Conservation (phyloP, 345 rosid species). For the Raphanus raphanistrum region DNA sequence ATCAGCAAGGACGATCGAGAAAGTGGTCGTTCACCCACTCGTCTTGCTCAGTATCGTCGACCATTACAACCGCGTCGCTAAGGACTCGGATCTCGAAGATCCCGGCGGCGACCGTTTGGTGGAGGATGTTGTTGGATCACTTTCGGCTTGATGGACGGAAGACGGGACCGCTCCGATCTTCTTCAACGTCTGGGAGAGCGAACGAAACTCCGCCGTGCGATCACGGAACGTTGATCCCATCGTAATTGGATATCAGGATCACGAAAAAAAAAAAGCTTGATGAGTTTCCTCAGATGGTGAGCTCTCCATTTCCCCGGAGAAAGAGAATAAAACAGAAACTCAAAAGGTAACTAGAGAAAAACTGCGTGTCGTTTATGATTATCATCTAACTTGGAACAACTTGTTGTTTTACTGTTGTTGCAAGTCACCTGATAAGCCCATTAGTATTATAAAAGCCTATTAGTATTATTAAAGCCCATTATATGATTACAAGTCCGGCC, state of each 20-base stretch:
- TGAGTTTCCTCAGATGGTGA: not conserved
- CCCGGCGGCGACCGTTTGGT: conserved; percentile 41
- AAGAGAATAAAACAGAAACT: not conserved
- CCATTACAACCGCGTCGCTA: not conserved
- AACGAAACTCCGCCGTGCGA: conserved; percentile 82
- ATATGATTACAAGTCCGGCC: not conserved
- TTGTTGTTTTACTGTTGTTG: not conserved
- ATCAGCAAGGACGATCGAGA: not conserved
- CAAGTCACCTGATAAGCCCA: no score
- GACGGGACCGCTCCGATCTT: conserved; percentile 57
- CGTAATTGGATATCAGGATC: conserved; percentile 3
- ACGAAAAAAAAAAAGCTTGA: not conserved
- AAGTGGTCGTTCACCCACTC: not conserved
- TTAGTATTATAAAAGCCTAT: no score
- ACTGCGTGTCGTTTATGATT: conserved; percentile 5
- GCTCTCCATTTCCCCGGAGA: conserved; percentile 5
- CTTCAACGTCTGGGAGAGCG: conserved; percentile 63
- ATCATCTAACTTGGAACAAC: not conserved
- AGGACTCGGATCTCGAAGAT: conserved; percentile 53
- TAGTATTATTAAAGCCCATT: not conserved
- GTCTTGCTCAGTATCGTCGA: not conserved
- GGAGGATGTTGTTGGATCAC: conserved; percentile 33
- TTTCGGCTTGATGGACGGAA: conserved; percentile 27
- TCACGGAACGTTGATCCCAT: conserved; percentile 71
- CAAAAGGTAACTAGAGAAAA: not conserved